These are phyloP conservation scores for Rhinocladiella mackenziei DNA, from an alignment of 2,329 filamentous ascomycete species.

Conservation along the genomic window DNA sequence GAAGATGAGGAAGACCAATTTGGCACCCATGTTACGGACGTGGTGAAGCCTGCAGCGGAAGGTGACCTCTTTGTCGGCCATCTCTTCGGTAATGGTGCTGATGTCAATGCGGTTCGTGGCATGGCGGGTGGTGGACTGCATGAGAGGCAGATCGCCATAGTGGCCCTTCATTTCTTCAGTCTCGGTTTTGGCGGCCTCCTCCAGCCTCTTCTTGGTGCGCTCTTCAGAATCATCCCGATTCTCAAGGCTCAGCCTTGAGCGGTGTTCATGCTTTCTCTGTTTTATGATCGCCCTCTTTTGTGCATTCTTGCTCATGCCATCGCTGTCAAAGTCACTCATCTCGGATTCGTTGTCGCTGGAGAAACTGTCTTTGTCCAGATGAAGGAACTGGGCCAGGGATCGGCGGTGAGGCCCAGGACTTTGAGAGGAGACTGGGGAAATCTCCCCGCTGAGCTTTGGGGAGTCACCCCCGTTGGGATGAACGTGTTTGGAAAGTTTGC, in stretches of 20 bases:
- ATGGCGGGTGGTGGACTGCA: conserved; percentile 54
- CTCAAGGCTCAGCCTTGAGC: conserved; percentile 43
- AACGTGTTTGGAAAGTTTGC: conserved; percentile 39
- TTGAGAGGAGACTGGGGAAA: conserved; percentile 26
- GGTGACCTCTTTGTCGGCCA: conserved; percentile 56
- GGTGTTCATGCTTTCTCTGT: conserved; percentile 37
- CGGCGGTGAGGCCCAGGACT: conserved; percentile 37
- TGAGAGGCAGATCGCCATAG: conserved; percentile 56
- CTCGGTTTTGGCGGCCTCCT: conserved; percentile 52
- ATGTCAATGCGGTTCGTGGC: conserved; percentile 49
- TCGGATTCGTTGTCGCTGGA: conserved; percentile 38
- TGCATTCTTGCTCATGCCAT: conserved; percentile 43
- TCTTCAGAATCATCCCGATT: conserved; percentile 41
- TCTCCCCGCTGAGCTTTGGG: conserved; percentile 16
- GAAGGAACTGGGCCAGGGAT: conserved; percentile 41
- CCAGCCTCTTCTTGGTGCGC: conserved; percentile 40
- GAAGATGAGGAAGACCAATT: conserved; percentile 79
- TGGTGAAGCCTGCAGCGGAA: conserved; percentile 75
- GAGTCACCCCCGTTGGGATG: conserved; percentile 27
- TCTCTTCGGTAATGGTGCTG: conserved; percentile 48
- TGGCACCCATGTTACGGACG: conserved; percentile 73
- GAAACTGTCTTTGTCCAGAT: conserved; percentile 34
- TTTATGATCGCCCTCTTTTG: conserved; percentile 42
- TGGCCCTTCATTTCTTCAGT: conserved; percentile 56
- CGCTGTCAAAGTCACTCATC: conserved; percentile 36